A percentile compares a stretch with the other conserved stretches of the same genome.
phyloP scores from a whole-genome alignment of 495 filamentous ascomycete species.

The Mycothermus thermophilus region DNA sequence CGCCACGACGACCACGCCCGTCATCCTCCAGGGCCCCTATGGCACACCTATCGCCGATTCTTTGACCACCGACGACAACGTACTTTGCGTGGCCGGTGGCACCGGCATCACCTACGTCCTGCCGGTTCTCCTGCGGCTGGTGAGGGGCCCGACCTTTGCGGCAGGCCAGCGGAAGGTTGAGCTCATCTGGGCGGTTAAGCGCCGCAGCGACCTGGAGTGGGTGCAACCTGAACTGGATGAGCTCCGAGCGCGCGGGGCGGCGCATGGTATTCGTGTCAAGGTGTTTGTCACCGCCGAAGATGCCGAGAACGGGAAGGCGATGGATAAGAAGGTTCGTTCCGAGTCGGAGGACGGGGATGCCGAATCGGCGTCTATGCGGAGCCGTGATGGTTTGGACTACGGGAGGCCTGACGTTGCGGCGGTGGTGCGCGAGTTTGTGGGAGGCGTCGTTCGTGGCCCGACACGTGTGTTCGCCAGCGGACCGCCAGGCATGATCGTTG shows the following conservation, averaged over 20 bases:
- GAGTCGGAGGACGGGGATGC: slow-evolving; percentile 3
- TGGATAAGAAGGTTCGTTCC: slow-evolving; percentile 7
- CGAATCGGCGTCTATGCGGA: background rate
- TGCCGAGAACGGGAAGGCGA: slow-evolving; percentile 15
- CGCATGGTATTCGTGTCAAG: slow-evolving; percentile 31
- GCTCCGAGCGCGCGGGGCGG: slow-evolving; percentile 25
- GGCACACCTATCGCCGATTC: slow-evolving; percentile 34
- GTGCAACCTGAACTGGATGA: slow-evolving; percentile 39
- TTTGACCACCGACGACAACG: slow-evolving; percentile 32
- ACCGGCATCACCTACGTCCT: slow-evolving; percentile 52
- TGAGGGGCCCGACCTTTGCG: slow-evolving; percentile 17
- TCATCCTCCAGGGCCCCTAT: slow-evolving; percentile 47
- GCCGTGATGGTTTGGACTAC: background rate
- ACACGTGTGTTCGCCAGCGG: slow-evolving; percentile 48
- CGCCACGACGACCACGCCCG: slow-evolving; percentile 22
- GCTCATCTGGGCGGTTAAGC: slow-evolving; percentile 49
- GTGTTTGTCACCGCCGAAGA: slow-evolving; percentile 44
- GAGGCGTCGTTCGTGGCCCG: slow-evolving; percentile 25
- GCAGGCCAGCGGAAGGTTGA: slow-evolving; percentile 31
- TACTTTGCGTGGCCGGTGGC: slow-evolving; percentile 49
- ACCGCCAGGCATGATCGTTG: slow-evolving; percentile 44
- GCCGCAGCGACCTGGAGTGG: slow-evolving; percentile 41
- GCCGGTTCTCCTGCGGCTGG: slow-evolving; percentile 36
- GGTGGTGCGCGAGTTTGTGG: slow-evolving; percentile 26
- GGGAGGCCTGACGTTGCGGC: slow-evolving; percentile 20